Base-by-base conservation (phyloP, 495 filamentous ascomycete genomes). In the Neurospora sp. region DNA sequence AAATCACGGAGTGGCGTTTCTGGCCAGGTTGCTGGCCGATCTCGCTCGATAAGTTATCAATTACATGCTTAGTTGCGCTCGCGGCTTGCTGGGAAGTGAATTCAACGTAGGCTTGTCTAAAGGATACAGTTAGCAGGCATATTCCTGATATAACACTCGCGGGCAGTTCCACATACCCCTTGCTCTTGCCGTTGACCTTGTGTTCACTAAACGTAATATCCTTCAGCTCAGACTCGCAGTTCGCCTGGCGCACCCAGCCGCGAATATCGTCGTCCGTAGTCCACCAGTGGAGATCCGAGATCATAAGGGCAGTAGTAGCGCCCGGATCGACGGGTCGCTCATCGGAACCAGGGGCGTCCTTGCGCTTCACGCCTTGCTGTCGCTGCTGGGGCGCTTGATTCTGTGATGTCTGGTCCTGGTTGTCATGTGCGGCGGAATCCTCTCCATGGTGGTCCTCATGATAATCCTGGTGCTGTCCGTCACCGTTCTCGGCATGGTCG, bases 151-250 rank as follows among this genome's bases (percentile, higher is more conserved):
- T 40, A 44, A 37, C 20, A 72, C 12, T 35, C 5, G 18, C 9
- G 39, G 39, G 35, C 9, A 38, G 35, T 44, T 48, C 2, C 59
- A 82, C 91, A 76, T 86, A 97, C 95, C 95, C 94, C 84, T 98
- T 98, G 81, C 93, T 96, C 82, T 99, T 99, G 72, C 96, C 96
- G 77, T 99, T 99, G 16, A 98, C 94, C 82, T 99, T 99, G 82
- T 98, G 96, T 79, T 99, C 96, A 74, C 91, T 97, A 77, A 98
- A 98, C 1, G 94, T 97, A 59, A 98, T 90, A 72, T 97, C 95
- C 78, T 93, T 93, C 27, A 99, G 85, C 77, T 97, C 93, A 66
- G 89, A 87, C 79, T 98, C 96, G 75, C 88, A 92, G 10, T 85
- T 86, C 39, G 90, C 91, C 74, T 92, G 85, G 75, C 90, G 89